A percentile compares a stretch with the other conserved stretches of the same genome.
Evolutionary conservation across 441 rosid genomes (phyloP).

Genomic region (Geranium incanum): DNA sequence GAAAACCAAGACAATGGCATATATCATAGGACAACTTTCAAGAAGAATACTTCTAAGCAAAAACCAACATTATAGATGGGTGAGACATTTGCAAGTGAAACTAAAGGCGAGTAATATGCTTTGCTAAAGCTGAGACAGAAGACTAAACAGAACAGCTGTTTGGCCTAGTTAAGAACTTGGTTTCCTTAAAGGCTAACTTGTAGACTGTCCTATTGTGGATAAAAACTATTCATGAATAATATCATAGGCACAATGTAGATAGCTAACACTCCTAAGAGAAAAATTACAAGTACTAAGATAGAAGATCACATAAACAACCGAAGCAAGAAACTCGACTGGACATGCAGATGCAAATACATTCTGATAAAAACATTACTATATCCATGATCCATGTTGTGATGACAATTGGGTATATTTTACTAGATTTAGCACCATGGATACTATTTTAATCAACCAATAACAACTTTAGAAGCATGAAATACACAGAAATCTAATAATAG

Average conservation of each 20-base stretch:
- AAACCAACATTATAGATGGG: not conserved
- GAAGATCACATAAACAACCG: not conserved
- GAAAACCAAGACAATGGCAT: not conserved
- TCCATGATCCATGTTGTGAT: not conserved
- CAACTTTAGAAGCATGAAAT: not conserved
- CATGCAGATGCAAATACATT: not conserved
- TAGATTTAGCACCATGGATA: not conserved
- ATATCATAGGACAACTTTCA: not conserved
- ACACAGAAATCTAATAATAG: not conserved
- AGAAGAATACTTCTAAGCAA: not conserved
- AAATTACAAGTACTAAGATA: not conserved
- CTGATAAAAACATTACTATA: not conserved
- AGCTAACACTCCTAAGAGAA: not conserved
- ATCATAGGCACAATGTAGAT: too few species aligned
- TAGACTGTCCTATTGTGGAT: too few species aligned
- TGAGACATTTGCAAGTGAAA: not conserved
- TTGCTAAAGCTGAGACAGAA: not conserved
- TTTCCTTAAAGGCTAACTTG: too few species aligned
- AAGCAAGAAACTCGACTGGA: not conserved
- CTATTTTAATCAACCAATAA: not conserved
- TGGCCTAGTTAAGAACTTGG: too few species aligned
- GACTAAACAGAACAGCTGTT: not conserved
- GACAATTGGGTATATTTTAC: not conserved
- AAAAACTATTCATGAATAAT: too few species aligned
- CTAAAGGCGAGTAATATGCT: not conserved